phyloP scores from a whole-genome alignment of 2,329 filamentous ascomycete genomes.

The Verticillium klebahnii region DNA sequence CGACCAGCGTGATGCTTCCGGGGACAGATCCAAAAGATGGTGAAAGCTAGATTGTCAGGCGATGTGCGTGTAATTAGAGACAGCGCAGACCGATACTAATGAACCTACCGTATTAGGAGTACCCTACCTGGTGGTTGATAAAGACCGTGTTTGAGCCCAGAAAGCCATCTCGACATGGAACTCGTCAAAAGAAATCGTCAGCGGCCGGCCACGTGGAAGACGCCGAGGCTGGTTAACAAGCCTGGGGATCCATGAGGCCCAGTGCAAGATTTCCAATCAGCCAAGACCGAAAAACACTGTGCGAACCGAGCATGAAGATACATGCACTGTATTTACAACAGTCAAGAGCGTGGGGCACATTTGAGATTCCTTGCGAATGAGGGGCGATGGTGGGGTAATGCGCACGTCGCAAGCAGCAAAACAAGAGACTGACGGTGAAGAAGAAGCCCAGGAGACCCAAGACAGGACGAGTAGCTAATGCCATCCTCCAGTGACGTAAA shows the following conservation, averaged over 20 bases:
- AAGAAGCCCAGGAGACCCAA: not conserved
- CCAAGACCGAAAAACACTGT: not conserved
- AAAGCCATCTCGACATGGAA: no score
- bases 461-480: not conserved
- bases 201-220: not conserved
- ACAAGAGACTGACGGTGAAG: not conserved
- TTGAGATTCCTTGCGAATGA: not conserved
- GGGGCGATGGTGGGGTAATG: not conserved
- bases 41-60: not conserved
- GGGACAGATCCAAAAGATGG: not conserved
- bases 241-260: not conserved
- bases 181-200: no score
- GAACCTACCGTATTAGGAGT: no score
- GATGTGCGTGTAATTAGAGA: no score
- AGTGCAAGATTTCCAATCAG: not conserved
- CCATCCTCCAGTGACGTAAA: not conserved
- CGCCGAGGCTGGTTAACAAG: not conserved
- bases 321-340: not conserved
- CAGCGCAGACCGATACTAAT: no score
- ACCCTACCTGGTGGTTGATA: no score
- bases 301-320: not conserved
- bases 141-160: no score
- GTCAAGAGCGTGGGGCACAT: not conserved
- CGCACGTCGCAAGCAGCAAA: not conserved
- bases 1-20: not conserved